Percentiles rank a stretch among this genome's conserved stretches.
These are phyloP conservation scores for Diaporthe citri DNA, from an alignment of 2,329 filamentous ascomycete genomes.

Conservation along the genomic window DNA sequence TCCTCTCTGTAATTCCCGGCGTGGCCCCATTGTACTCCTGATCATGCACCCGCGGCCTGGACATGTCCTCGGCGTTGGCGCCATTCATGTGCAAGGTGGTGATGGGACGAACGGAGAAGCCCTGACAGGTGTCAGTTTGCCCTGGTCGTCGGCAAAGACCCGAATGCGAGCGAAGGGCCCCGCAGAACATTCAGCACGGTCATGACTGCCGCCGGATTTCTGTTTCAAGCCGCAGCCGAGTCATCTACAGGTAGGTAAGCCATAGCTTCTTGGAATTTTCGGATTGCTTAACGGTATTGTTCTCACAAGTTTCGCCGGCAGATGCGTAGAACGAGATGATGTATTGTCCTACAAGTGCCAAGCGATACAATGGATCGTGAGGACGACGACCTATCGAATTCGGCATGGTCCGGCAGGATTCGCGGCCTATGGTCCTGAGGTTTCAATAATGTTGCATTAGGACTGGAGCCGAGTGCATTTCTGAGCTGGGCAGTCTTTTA, in stretches of 20 bases:
- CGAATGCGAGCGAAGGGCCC: background rate
- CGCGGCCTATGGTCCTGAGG: background rate
- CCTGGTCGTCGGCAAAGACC: background rate
- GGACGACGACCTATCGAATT: background rate
- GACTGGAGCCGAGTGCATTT: background rate
- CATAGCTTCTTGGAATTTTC: background rate
- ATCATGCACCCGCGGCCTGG: constrained; percentile 1
- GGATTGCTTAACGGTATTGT: background rate
- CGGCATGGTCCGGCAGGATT: background rate
- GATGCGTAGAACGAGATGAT: background rate
- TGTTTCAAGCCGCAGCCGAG: background rate
- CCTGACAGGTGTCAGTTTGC: background rate
- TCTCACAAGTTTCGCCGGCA: background rate
- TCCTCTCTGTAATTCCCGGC: background rate
- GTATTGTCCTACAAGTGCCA: background rate
- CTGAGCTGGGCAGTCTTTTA: background rate
- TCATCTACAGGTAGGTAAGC: background rate
- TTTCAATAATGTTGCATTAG: background rate
- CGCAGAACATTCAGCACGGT: background rate
- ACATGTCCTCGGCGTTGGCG: background rate
- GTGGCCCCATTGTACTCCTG: background rate
- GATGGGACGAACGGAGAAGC: background rate
- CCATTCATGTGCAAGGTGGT: background rate
- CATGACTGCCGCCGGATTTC: background rate
- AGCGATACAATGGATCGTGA: background rate